Percentiles rank a stretch among this genome's conserved stretches.
These are phyloP conservation scores for Lepidium africanum DNA, from an alignment of 345 rosid genomes.

Conservation along the genomic window DNA sequence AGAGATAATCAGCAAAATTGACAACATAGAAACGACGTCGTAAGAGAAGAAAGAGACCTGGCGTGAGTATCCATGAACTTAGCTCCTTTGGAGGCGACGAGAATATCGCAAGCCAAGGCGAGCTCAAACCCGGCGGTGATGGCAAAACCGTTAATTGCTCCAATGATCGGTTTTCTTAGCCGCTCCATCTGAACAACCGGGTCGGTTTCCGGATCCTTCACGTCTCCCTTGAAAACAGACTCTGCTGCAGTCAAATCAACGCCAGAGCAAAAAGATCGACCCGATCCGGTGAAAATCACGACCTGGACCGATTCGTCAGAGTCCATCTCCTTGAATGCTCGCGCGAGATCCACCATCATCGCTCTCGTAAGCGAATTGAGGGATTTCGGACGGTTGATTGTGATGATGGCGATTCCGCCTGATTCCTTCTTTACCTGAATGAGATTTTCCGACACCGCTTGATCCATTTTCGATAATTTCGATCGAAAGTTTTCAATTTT, in stretches of 20 bases:
- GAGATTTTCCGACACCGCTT: conserved; percentile 27
- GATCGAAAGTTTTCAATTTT: background rate
- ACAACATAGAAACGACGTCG: background rate
- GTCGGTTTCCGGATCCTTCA: conserved; percentile 68
- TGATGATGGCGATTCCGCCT: conserved; percentile 56
- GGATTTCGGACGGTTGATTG: conserved; percentile 88
- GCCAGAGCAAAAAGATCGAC: conserved; percentile 87
- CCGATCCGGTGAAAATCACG: conserved; percentile 62
- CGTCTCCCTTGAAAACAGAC: conserved; percentile 88
- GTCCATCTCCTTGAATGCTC: conserved; percentile 48
- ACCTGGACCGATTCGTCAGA: conserved; percentile 53
- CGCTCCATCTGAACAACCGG: conserved; percentile 76
- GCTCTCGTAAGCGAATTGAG: conserved; percentile 72
- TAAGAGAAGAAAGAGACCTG: conserved; percentile 27
- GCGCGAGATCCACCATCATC: conserved; percentile 71
- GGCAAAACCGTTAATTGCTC: conserved; percentile 81
- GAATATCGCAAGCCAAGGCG: conserved; percentile 78
- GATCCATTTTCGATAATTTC: conserved; percentile 30
- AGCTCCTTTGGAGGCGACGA: conserved; percentile 70
- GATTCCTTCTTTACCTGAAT: conserved; percentile 52
- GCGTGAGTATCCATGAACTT: conserved; percentile 87
- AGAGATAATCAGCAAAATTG: background rate
- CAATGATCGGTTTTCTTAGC: conserved; percentile 74
- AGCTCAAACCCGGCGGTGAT: conserved; percentile 91
- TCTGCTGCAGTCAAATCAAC: conserved; percentile 83